Percentiles rank a stretch among this genome's conserved stretches.
These are phyloP conservation scores for Tricholoma furcatifolium DNA, from an alignment of 768 basidiomycete species.

Conservation along the genomic window DNA sequence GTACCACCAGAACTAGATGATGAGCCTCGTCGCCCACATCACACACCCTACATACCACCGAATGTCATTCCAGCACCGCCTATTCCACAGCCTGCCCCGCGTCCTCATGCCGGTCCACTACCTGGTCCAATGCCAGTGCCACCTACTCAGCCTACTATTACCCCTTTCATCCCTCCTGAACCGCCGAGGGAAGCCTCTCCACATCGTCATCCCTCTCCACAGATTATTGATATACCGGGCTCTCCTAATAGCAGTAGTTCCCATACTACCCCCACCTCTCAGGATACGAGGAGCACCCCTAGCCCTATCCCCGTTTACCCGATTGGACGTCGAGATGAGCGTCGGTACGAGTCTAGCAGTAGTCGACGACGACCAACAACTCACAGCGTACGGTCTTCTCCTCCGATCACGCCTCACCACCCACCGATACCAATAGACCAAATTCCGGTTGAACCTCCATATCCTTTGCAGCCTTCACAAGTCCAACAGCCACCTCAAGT, in stretches of 20 bases:
- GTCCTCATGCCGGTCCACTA: not conserved
- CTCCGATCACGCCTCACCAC: not conserved
- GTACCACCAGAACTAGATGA: constrained; percentile 10
- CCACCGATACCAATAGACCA: not conserved
- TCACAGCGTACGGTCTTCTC: constrained; percentile 2
- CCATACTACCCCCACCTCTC: not conserved
- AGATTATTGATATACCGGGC: not conserved
- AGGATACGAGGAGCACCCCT: not conserved
- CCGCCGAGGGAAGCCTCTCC: not conserved
- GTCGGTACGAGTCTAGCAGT: not conserved
- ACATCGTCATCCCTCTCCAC: constrained; percentile 2
- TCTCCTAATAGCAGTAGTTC: constrained; percentile 1
- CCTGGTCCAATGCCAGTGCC: constrained; percentile 19
- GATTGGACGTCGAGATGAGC: not conserved
- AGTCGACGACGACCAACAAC: constrained; percentile 2
- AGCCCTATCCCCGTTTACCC: not conserved
- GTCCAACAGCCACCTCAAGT: constrained; percentile 4
- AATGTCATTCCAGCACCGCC: constrained; percentile 15
- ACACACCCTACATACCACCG: constrained; percentile 2
- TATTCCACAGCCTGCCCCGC: constrained; percentile 16
- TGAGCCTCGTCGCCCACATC: constrained; percentile 1
- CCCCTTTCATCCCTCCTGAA: constrained; percentile 14
- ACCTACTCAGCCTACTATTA: not conserved
- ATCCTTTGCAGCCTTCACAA: not conserved
- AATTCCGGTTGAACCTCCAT: constrained; percentile 6